Evolutionary conservation across 2,329 filamentous ascomycete species (phyloP), one percentile per base, ranked within the genome.

Genomic region (Alternaria brassicicola): DNA sequence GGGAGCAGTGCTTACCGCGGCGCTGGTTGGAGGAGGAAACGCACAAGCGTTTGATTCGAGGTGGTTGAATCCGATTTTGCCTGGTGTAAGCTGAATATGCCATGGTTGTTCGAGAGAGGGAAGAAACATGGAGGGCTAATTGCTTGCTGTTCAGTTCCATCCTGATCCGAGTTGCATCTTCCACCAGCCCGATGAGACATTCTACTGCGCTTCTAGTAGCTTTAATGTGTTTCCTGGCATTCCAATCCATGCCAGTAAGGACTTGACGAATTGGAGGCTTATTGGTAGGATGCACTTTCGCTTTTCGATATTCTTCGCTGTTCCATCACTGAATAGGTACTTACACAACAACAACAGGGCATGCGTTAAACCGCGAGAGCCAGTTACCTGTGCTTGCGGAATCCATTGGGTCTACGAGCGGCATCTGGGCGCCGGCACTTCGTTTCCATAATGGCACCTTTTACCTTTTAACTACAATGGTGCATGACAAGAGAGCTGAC

Each of bases 171-270:
- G 76, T 5, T 82, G 80, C 45, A 74, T 79, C n/a, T 76, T 78
- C 47, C 69, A 82, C 19, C 64, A 69, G 8, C 70, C 80, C 15
- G 67, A 80, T 31, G 76, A 78, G n/a, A 82, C 78, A 5, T 84
- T 83, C 65, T 84, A 82, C 68, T 84, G 82, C 61, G 81, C 78
- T 2, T 82, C 81, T 0, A 85, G 83, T 0, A 84, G 81, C 1
- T 86, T 85, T 63, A 80, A 82, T 52, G 75, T 78, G 0, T 85
- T 85, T 62, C 83, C 84, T 0, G 83, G 83, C 0, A 71, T 85
- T 5, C 83, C 83, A 0, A 78, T 86, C 19, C 81, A 85, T 64
- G 81, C 82, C 2, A 84, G 80, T n/a, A 79, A 77, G 52, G 83
- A 86, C 64, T 67, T 86, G 17, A 62, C 77, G 15, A 79, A 81